These are phyloP conservation scores for Fusarium sp. DNA, from an alignment of 2,329 filamentous ascomycete species.

Conservation along the genomic window DNA sequence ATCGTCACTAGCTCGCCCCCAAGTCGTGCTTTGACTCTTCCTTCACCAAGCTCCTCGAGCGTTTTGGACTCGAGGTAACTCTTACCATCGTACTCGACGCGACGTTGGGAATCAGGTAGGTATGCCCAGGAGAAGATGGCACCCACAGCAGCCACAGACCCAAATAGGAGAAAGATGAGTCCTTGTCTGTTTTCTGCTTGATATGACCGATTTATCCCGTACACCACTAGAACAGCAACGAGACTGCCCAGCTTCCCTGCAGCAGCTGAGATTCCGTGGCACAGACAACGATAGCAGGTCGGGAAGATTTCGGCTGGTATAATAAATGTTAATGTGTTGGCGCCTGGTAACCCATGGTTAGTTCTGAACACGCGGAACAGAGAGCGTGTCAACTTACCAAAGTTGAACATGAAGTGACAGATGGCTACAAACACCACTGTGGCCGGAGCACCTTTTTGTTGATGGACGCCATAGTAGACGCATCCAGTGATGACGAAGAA, in stretches of 20 bases:
- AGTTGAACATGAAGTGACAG: slow-evolving; percentile 65
- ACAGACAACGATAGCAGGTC: slow-evolving; percentile 70
- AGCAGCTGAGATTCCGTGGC: slow-evolving; percentile 70
- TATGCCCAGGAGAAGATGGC: slow-evolving; percentile 64
- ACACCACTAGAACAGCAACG: slow-evolving; percentile 60
- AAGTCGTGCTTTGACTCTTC: slow-evolving; percentile 54
- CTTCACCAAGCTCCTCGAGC: slow-evolving; percentile 62
- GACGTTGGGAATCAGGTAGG: slow-evolving; percentile 59
- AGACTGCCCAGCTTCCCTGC: slow-evolving; percentile 68
- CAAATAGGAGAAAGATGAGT: slow-evolving; percentile 61
- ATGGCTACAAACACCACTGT: slow-evolving; percentile 63
- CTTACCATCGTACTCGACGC: slow-evolving; percentile 49
- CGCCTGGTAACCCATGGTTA: slow-evolving; percentile 50
- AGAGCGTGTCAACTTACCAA: slow-evolving; percentile 52
- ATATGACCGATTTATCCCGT: slow-evolving; percentile 60
- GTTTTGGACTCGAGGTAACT: slow-evolving; percentile 56
- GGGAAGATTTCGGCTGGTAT: slow-evolving; percentile 73
- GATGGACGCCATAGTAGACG: slow-evolving; percentile 60
- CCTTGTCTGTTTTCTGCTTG: slow-evolving; percentile 55
- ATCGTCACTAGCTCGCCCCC: slow-evolving; percentile 58
- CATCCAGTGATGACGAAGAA: slow-evolving; percentile 61
- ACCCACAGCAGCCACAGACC: slow-evolving; percentile 59
- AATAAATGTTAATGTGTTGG: slow-evolving; percentile 71
- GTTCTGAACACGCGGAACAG: background rate
- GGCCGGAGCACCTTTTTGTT: slow-evolving; percentile 52